Evolutionary conservation across 1,139 yeast genomes (phyloP), one percentile per base, ranked within the genome.

Genomic region (Candida freyschussii): DNA sequence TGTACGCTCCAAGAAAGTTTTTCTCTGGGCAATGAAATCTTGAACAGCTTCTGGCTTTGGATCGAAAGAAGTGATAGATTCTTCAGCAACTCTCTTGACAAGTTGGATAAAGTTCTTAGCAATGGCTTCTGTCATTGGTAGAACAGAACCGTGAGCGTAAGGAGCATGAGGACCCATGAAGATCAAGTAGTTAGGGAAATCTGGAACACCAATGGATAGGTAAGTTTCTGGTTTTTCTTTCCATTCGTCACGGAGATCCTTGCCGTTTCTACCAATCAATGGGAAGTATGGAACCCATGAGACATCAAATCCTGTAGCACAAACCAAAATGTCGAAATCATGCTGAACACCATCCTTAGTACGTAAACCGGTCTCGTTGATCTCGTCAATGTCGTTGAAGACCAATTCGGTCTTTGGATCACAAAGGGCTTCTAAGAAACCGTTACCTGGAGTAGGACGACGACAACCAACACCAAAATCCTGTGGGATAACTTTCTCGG

Each of bases 111-210:
- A 21, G 13, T 21, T 21, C 23, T 21, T 21, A 21, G 13, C 23
- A 13, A 21, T 21, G 13, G 23, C 23, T 10, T 21, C 23, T 12
- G 23, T 21, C 23, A 6, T 21, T 21, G 23, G 23, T 13, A 21
- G 13, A 21, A 21, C 23, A 7, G 23, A 9, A 21, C 23, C 23
- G 13, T 21, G 23, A 10, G 23, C 23, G 9, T 21, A 21, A 6
- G 23, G 23, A 21, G 23, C 23, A 11, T 21, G 23, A 11, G 23
- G 23, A 21, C 23, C 23, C 23, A 21, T 21, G 13, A 21, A 21
- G n/a, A 21, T 21, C 5, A 21, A 7, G 23, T 21, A 21, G 23
- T 21, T 21, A 21, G 23, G 23, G 23, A 21, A 21, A 13, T 21
- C 13, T 12, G 23, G 23, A 21, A 9, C 23, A 21, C 13, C 23